Base-by-base conservation (phyloP, 169 alveolate genomes). In the Eimeria maxima region DNA sequence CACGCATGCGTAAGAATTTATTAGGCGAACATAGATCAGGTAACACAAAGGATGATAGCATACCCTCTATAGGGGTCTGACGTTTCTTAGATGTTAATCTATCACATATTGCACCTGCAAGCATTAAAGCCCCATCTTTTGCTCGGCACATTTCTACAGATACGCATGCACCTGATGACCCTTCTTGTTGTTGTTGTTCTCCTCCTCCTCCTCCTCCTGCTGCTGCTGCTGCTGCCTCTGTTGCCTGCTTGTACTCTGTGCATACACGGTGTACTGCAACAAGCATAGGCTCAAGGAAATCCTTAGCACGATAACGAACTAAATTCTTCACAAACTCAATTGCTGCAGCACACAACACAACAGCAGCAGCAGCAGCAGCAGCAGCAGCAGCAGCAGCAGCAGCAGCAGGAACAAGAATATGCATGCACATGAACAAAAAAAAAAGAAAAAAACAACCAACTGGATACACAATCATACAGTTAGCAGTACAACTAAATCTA, bases 31-130 rank as follows among this genome's bases (percentile, higher is more conserved):
- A 27, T 69, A 91, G 27, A 14, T 76, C 92, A 24, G 95, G 95
- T 33, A 91, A 55, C 53, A 91, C 95, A 60, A 76, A 91, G 14
- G 14, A 13, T n/a, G 81, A 33, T 44, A 91, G 69, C 50, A 91
- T 47, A n/a, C 20, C 90, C 57, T 91, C 91, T 57, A 91, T 38
- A 2, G 95, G 95, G 47, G 83, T 89, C 47, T 76, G 80, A 14
- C 95, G 38, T 38, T 91, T 91, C 73, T 91, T 91, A 29, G 95
- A 91, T 47, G 83, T 76, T 63, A 91, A n/a, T 29, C 95, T 73
- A 13, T 91, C 95, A 38, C 88, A 20, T 0, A 91, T 33, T n/a
- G 91, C 86, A 6, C 91, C 67, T 3, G 95, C 90, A 38, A 91
- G 91, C 50, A 84, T 27, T 18, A 91, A 69, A 1, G 91, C 95